Evolutionary conservation across 768 basidiomycete genomes (phyloP).

Genomic region (Erythrobasidium yunnanense): DNA sequence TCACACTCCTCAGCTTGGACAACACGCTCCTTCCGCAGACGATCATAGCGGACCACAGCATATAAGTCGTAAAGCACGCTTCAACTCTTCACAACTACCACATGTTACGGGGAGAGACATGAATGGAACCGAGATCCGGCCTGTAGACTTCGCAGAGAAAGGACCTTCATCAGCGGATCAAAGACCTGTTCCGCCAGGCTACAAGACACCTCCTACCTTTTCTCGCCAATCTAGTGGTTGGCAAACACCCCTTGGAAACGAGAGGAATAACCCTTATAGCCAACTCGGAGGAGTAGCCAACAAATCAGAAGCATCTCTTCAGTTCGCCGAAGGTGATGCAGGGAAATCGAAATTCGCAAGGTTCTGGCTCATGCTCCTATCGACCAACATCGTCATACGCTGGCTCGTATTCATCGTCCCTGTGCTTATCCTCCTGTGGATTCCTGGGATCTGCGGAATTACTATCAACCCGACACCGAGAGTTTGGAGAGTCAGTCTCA

Average conservation of each 20-base stretch:
- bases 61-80: not conserved
- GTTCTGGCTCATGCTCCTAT: constrained; percentile 28
- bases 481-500: constrained; percentile 45
- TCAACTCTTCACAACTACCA: not conserved
- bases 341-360: constrained; percentile 41
- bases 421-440: constrained; percentile 54
- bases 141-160: not conserved
- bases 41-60: not conserved
- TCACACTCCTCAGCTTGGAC: not conserved
- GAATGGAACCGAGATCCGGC: not conserved
- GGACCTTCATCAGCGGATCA: not conserved
- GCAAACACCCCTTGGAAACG: not conserved
- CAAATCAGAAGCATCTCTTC: constrained; percentile 12
- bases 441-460: constrained; percentile 59
- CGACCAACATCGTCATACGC: constrained; percentile 39
- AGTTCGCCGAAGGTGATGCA: constrained; percentile 36
- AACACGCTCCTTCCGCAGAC: not conserved
- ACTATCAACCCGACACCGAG: constrained; percentile 49
- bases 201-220: constrained; percentile 16
- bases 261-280: not conserved
- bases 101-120: not conserved
- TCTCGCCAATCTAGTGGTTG: constrained; percentile 2
- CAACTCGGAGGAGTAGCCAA: constrained; percentile 2
- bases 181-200: not conserved
- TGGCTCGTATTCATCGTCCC: constrained; percentile 58